Evolutionary conservation across 306 rosid species (phyloP), one percentile per base, ranked within the genome.

Genomic region (Castanea mollissima): DNA sequence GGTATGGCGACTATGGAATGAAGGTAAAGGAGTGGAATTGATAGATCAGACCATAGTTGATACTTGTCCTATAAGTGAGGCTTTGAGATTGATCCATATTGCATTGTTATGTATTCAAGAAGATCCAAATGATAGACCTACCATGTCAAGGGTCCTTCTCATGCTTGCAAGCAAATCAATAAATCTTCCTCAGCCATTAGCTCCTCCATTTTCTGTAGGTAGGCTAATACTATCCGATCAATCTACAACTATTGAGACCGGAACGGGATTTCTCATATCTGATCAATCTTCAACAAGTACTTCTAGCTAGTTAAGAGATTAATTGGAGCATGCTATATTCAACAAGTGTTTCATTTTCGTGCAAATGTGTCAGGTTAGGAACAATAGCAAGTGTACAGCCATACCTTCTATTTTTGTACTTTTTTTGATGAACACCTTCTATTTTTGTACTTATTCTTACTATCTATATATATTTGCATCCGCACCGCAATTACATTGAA

Each of bases 51-150:
- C 25, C 25, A 25, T 76, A 8, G 46, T 44, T 18, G 23, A 64
- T 14, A 23, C 10, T 25, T 49, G 60, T 16, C 73, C 49, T 11
- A 10, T 13, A 21, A 23, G 15, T 4, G 68, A 74, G 32, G 77
- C 77, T 31, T 4, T 83, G 46, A 83, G 83, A 80, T 83, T 80
- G 67, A 56, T 83, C 21, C 83, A 77, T 23, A 75, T 85, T 13
- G 83, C 79, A 10, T 20, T 81, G 71, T 15, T 71, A 4, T 78
- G 83, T 9, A 73, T 81, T 52, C 85, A 85, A 64, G 73, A 81
- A 21, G 75, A 79, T 32, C 49, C 52, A 12, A 27, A 1, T 7
- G 11, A 59, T 6, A 69, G 84, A 44, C 87, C 82, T 8, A 58
- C 82, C 5, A 73, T 80, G 77, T 27, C 74, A 55, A 49, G 69